phyloP scores from a whole-genome alignment of 2,329 filamentous ascomycete species.

The Mycocentrospora acerina region DNA sequence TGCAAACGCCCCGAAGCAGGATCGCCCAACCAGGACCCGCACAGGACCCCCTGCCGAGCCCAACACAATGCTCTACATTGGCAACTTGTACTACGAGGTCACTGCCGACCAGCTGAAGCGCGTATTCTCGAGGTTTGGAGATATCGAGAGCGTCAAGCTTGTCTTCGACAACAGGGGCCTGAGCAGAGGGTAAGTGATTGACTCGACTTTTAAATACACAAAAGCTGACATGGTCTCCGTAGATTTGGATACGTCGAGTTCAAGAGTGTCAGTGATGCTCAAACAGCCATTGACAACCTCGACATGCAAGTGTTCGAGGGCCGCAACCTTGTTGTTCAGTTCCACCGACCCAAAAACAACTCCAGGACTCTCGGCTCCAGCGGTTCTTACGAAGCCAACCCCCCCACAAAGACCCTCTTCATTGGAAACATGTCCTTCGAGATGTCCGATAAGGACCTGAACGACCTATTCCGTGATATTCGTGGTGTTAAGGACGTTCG shows the following conservation, averaged over 20 bases:
- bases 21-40: neutral
- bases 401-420: conserved; percentile 69
- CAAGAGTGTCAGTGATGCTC: conserved; percentile 54
- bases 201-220: neutral
- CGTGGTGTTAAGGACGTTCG: conserved; percentile 73
- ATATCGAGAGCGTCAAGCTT: conserved; percentile 55
- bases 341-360: conserved; percentile 43
- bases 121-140: conserved; percentile 61
- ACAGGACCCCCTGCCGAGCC: conserved; percentile 15
- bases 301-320: conserved; percentile 65
- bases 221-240: conserved; percentile 10
- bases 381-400: conserved; percentile 27
- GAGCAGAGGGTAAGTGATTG: conserved; percentile 64
- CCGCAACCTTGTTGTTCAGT: conserved; percentile 64
- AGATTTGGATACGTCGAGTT: conserved; percentile 71
- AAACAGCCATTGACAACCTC: conserved; percentile 58
- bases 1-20: neutral
- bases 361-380: conserved; percentile 4
- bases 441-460: conserved; percentile 80
- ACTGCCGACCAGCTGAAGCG: conserved; percentile 61
- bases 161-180: conserved; percentile 63
- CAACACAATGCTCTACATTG: conserved; percentile 59
- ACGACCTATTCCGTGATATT: conserved; percentile 71
- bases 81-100: conserved; percentile 71
- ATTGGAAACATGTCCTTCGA: conserved; percentile 86